Evolutionary conservation across 495 filamentous ascomycete genomes (phyloP), one percentile per base, ranked within the genome.

Genomic region (Clavariopsis aquatica): DNA sequence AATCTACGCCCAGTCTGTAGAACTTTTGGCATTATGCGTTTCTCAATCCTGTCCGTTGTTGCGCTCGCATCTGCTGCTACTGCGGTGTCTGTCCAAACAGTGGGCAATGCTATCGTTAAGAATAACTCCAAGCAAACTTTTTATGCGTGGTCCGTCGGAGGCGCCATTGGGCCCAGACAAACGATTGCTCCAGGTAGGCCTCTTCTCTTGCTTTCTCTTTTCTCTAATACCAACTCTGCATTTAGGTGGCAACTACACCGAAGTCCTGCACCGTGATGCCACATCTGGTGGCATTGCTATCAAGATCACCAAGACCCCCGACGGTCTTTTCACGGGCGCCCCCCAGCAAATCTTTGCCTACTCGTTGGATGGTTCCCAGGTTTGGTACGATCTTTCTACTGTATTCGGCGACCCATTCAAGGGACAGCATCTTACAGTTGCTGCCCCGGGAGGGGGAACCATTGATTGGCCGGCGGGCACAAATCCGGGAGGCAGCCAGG

Each of bases 61-160:
- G 4, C 13, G 38, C 38, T 43, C n/a, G 38, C 38, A 17, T 43
- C 38, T n/a, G 6, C 38, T 43, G 51, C 61, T 6, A 28, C 65
- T 3, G 66, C 55, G 24, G 13, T 57, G 4, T 59, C 67, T 3
- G 57, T 57, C 7, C 12, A 57, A 46, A 82, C 84, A 46, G 71
- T 82, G 49, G 82, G 83, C 69, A 73, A 74, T 52, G 84, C 84
- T 52, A 57, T 76, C 52, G 81, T 86, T 10, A 60, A 74, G 58
- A 86, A 86, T 75, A 78, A 78, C 53, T 85, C 81, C 76, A 15
- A 57, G 59, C 31, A 49, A 56, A 63, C 77, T 26, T 76, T 85
- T 46, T 82, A 84, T 65, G 69, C 84, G 59, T 85, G 83, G 83
- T 83, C 82, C 13, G 84, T 86, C 46, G 83, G 81, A 53, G 60